Evolutionary conservation across 495 filamentous ascomycete genomes (phyloP), one percentile per base, ranked within the genome.

Genomic region (Penicillium herquei): DNA sequence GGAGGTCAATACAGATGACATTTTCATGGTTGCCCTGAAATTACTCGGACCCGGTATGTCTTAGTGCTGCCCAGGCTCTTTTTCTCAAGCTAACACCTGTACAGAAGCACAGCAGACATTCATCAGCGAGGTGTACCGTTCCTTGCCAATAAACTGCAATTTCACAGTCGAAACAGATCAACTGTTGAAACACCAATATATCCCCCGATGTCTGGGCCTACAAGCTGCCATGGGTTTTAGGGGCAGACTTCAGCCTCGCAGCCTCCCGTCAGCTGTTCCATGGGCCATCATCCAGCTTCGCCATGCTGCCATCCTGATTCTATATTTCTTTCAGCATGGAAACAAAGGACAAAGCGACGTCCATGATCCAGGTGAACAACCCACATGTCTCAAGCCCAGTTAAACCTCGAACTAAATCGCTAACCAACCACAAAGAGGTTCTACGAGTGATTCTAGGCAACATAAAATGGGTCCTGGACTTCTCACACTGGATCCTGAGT

Each of bases 211-310:
- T 69, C 77, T 91, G 33, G 87, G 87, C 66, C 75, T 91, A 30
- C 82, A 89, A 56, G 85, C 84, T 52, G 81, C 85, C 46, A 72
- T 92, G 30, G 86, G 86, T 14, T 90, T 82, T 64, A 78, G 74
- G 40, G 84, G 82, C 16, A 82, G 83, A 44, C 77, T 76, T 45
- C 73, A 80, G 41, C 73, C 79, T 11, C 84, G 87, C 17, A 79
- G 70, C 31, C 77, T 89, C 21, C 67, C 82, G 31, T 86, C 86
- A 26, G 89, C 87, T 61, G 76, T 95, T 46, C 82, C 90, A n/a
- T 88, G 85, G 80, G 71, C 86, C 1, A 83, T 85, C 34, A 72
- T 96, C 35, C 85, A 89, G 64, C 73, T 92, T 34, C 81, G 89
- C 37, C 86, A 88, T 61, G 80, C 87, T 13, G 82, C 87, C 5